These are phyloP conservation scores for Nicotiana rustica DNA, from an alignment of 305 asterid species.

Conservation along the genomic window DNA sequence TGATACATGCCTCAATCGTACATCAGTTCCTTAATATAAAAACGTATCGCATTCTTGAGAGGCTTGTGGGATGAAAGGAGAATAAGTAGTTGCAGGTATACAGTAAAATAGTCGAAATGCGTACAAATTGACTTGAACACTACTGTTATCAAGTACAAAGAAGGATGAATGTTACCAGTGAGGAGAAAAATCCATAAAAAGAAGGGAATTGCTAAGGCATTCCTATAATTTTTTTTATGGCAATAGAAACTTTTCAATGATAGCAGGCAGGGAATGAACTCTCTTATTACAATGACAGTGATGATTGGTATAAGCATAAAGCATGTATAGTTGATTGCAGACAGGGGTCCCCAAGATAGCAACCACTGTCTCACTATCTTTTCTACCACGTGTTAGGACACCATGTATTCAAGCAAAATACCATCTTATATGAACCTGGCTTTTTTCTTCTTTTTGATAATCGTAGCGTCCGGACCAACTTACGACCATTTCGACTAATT, in stretches of 20 bases:
- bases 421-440: background rate
- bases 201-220: background rate
- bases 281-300: constrained; percentile 40
- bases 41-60: background rate
- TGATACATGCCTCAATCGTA: constrained; percentile 2
- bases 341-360: constrained; percentile 47
- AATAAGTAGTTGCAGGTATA: background rate
- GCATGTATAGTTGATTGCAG: constrained; percentile 52
- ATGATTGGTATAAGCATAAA: constrained; percentile 36
- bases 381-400: constrained; percentile 39
- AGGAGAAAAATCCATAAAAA: constrained; percentile 11
- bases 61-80: background rate
- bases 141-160: background rate
- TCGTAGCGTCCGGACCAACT: no score
- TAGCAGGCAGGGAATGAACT: background rate
- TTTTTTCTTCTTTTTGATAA: background rate
- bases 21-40: background rate
- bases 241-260: constrained; percentile 24
- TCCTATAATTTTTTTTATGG: background rate
- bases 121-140: background rate
- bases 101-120: background rate
- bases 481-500: no score
- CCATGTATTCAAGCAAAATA: constrained; percentile 27
- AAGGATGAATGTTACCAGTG: background rate
- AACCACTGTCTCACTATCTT: constrained; percentile 46